phyloP scores from a whole-genome alignment of 306 rosid genomes.

The Sechiopsis laciniata region DNA sequence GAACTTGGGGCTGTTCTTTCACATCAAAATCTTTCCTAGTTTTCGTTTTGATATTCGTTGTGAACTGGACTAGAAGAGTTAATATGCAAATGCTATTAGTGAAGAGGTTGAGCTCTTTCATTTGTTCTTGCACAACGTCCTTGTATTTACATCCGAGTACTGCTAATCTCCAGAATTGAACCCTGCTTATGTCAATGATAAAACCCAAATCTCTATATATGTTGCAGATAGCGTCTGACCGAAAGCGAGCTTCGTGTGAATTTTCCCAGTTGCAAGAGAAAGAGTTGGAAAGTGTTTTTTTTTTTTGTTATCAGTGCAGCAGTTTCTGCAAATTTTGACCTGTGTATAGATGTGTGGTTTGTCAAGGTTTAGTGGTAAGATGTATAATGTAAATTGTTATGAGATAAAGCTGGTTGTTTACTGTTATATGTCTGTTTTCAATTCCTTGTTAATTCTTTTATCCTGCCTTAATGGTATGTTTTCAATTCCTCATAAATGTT shows the following conservation, averaged over 20 bases:
- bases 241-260: not conserved
- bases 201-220: not conserved
- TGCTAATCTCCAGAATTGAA: not conserved
- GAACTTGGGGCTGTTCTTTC: not conserved
- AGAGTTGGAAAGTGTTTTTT: not conserved
- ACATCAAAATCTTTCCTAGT: not conserved
- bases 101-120: not conserved
- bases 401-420: no score
- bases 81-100: not conserved
- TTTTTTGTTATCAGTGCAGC: not conserved
- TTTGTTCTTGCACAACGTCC: not conserved
- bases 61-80: not conserved
- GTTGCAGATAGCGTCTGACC: not conserved
- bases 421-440: no score
- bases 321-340: not conserved
- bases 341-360: not conserved
- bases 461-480: no score
- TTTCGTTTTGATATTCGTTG: not conserved
- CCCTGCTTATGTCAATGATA: slow-evolving; percentile 6
- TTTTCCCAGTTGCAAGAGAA: not conserved
- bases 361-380: not conserved
- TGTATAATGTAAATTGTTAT: not conserved
- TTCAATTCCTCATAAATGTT: no score
- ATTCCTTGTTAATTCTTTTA: no score
- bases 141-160: not conserved